Evolutionary conservation across 2,329 filamentous ascomycete genomes (phyloP).

Genomic region (Botryotinia convoluta): DNA sequence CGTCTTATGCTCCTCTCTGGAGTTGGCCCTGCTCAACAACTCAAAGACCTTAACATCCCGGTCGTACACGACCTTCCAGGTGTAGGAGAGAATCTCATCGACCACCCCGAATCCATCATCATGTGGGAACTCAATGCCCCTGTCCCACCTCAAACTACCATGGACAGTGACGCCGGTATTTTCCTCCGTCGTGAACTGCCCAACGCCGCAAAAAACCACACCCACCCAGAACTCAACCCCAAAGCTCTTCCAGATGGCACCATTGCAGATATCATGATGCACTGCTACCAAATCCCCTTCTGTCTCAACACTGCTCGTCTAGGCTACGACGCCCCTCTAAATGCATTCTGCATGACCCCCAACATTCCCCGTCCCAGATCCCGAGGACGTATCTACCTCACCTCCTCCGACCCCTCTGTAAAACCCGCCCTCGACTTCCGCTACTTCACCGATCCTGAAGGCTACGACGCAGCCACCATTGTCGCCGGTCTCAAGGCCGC

Average conservation of each 20-base stretch:
- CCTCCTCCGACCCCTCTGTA: constrained; percentile 42
- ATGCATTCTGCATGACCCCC: constrained; percentile 54
- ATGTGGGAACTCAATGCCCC: constrained; percentile 45
- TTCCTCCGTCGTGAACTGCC: constrained; percentile 77
- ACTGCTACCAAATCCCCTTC: constrained; percentile 95
- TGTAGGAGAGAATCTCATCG: constrained; percentile 41
- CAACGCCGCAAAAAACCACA: constrained; percentile 57
- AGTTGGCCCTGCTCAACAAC: constrained; percentile 38
- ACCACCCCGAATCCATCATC: constrained; percentile 48
- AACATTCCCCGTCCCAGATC: constrained; percentile 62
- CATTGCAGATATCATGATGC: constrained; percentile 89
- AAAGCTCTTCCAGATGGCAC: constrained; percentile 59
- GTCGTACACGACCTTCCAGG: constrained; percentile 37
- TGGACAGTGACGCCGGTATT: constrained; percentile 53
- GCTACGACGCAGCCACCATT: constrained; percentile 51
- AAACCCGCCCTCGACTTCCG: constrained; percentile 53
- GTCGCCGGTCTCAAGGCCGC: constrained; percentile 42
- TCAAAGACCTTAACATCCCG: constrained; percentile 37
- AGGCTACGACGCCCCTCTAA: constrained; percentile 56
- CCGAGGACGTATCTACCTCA: constrained; percentile 58
- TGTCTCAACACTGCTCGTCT: constrained; percentile 80
- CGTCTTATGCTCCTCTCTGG: constrained; percentile 43
- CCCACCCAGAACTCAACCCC: constrained; percentile 42
- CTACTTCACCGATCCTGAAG: constrained; percentile 55
- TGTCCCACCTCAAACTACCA: constrained; percentile 41